These are phyloP conservation scores for Epichloe scottii DNA, from an alignment of 2,329 filamentous ascomycete genomes.

Conservation along the genomic window DNA sequence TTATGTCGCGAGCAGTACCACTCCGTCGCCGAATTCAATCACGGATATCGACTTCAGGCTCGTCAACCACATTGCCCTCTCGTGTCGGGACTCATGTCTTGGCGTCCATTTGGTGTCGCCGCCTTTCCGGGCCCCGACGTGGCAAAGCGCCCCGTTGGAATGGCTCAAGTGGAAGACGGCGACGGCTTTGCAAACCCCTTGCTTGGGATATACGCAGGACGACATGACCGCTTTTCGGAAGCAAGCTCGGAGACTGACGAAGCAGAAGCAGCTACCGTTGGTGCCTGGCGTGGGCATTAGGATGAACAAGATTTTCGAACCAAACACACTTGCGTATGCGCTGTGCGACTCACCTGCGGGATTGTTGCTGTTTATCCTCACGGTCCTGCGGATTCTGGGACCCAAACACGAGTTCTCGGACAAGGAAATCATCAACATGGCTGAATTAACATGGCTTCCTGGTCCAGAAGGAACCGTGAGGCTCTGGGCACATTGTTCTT, in stretches of 20 bases:
- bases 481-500: slow-evolving; percentile 37
- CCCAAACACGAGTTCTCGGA: slow-evolving; percentile 30
- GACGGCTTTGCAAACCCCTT: slow-evolving; percentile 30
- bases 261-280: slow-evolving; percentile 7
- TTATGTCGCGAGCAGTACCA: slow-evolving; percentile 45
- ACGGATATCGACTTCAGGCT: slow-evolving; percentile 41
- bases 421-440: slow-evolving; percentile 46
- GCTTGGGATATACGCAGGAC: slow-evolving; percentile 42
- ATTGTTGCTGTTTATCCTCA: slow-evolving; percentile 41
- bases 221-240: slow-evolving; percentile 34
- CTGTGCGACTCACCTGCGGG: slow-evolving; percentile 50
- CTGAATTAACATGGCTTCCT: slow-evolving; percentile 52
- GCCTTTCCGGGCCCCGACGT: slow-evolving; percentile 35
- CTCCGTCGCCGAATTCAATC: slow-evolving; percentile 31
- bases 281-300: slow-evolving; percentile 17
- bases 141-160: slow-evolving; percentile 28
- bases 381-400: slow-evolving; percentile 29
- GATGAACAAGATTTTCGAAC: slow-evolving; percentile 25
- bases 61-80: slow-evolving; percentile 33
- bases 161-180: slow-evolving; percentile 47
- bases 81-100: slow-evolving; percentile 37
- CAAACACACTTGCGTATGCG: slow-evolving; percentile 45
- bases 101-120: slow-evolving; percentile 51
- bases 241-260: slow-evolving; percentile 2
- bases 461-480: slow-evolving; percentile 49